These are phyloP conservation scores for Trichoderma endophyticum DNA, from an alignment of 2,329 filamentous ascomycete species.

Conservation along the genomic window DNA sequence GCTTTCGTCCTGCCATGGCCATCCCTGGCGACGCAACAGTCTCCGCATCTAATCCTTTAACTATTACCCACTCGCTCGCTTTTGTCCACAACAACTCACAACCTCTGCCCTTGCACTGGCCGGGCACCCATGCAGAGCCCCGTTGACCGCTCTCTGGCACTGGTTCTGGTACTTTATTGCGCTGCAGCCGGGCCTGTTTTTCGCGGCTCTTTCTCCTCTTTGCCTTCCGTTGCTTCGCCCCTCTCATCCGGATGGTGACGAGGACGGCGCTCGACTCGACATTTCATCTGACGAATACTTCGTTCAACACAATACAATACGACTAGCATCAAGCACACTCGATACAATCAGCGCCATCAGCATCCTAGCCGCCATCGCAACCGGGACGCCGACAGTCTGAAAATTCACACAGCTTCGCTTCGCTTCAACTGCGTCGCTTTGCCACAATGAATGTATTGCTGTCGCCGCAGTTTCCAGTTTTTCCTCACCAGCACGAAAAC, in stretches of 20 bases:
- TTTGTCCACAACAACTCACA: constrained; percentile 11
- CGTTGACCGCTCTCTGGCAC: constrained; percentile 21
- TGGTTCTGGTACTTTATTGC: not conserved
- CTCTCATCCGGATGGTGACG: constrained; percentile 5
- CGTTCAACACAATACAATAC: not conserved
- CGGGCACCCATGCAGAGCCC: constrained; percentile 21
- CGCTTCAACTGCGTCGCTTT: not conserved
- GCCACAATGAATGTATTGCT: constrained; percentile 60
- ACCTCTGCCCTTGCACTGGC: constrained; percentile 18
- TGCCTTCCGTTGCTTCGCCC: constrained; percentile 8
- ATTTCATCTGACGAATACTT: not conserved
- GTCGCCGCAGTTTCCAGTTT: constrained; percentile 57
- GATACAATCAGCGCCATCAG: not conserved
- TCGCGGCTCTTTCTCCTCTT: constrained; percentile 14
- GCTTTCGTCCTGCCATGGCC: not conserved
- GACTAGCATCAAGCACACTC: not conserved
- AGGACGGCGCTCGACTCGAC: not conserved
- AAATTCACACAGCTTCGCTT: constrained; percentile 1
- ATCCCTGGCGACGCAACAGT: constrained; percentile 13
- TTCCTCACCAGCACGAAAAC: constrained; percentile 57
- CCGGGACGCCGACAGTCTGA: constrained; percentile 1
- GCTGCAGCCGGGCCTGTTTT: constrained; percentile 5
- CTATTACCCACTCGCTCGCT: constrained; percentile 11
- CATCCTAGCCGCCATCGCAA: not conserved
- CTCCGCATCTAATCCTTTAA: constrained; percentile 18